Percentiles rank a stretch among this genome's conserved stretches.
Evolutionary conservation across 176 grass and related monocot genomes (phyloP).

Genomic region (barley (Hordeum vulgare)): DNA sequence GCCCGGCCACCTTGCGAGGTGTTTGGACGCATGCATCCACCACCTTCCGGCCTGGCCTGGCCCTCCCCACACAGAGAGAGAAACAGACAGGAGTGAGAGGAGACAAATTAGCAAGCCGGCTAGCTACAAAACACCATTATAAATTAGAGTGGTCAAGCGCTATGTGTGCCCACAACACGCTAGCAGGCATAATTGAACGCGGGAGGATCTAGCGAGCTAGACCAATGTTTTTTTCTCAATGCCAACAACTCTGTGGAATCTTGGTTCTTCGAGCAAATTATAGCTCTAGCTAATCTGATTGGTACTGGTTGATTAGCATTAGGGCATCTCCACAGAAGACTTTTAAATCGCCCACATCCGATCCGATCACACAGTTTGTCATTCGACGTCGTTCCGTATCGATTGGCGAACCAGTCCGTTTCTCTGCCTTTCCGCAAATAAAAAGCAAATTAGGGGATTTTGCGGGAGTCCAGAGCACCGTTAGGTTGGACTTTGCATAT

Average conservation of each 20-base stretch:
- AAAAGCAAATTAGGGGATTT: no score
- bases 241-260: not conserved
- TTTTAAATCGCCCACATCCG: no score
- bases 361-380: no score
- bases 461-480: no score
- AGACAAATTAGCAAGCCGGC: not conserved
- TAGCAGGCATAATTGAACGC: not conserved
- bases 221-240: not conserved
- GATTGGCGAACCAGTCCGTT: rapidly evolving
- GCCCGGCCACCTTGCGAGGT: not conserved
- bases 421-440: rapidly evolving
- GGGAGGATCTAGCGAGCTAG: not conserved
- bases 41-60: not conserved
- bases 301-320: no score
- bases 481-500: no score
- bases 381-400: no score
- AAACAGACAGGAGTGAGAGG: not conserved
- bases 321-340: no score
- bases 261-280: not conserved
- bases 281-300: no score
- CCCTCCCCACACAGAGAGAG: not conserved
- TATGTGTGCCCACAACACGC: not conserved
- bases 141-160: not conserved
- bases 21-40: conserved; percentile 5
- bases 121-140: not conserved